These are phyloP conservation scores for Bodo saltans DNA, from an alignment of 78 protist genomes.

Conservation along the genomic window DNA sequence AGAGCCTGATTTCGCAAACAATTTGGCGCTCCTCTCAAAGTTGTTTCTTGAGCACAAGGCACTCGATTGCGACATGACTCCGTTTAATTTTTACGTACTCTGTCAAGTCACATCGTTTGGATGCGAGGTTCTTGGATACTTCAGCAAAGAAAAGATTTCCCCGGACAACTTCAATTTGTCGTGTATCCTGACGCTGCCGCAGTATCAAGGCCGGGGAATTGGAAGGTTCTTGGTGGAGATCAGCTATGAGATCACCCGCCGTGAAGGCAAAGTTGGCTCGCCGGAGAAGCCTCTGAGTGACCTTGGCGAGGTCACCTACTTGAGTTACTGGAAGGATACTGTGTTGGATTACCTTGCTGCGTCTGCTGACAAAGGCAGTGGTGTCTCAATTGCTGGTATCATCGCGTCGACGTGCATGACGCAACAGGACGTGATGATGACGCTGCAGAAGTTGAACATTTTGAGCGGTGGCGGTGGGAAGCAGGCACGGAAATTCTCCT, in stretches of 20 bases:
- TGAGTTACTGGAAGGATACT: constrained; percentile 68
- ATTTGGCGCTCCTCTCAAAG: constrained; percentile 87
- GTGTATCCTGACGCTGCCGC: constrained; percentile 92
- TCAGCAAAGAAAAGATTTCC: constrained; percentile 83
- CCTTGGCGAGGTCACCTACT: constrained; percentile 87
- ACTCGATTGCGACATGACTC: constrained; percentile 84
- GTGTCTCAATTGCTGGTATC: too few species aligned
- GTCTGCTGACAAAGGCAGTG: too few species aligned
- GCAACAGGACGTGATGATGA: too few species aligned
- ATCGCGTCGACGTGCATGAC: too few species aligned
- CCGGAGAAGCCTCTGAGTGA: constrained; percentile 98
- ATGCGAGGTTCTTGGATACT: constrained; percentile 89
- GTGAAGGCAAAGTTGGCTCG: constrained; percentile 87
- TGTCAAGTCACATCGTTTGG: constrained; percentile 52
- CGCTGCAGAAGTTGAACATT: too few species aligned
- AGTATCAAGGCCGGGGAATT: constrained; percentile 84
- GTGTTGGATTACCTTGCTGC: neutral
- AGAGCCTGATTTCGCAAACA: constrained; percentile 81
- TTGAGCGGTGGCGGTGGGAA: too few species aligned
- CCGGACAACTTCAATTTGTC: constrained; percentile 82
- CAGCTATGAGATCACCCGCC: constrained; percentile 80
- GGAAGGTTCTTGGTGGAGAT: constrained; percentile 83
- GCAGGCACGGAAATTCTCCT: too few species aligned
- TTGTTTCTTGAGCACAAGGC: constrained; percentile 93
- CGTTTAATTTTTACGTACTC: constrained; percentile 91